Conservation (phyloP, 106 monocot species). For the Allium sativum region DNA sequence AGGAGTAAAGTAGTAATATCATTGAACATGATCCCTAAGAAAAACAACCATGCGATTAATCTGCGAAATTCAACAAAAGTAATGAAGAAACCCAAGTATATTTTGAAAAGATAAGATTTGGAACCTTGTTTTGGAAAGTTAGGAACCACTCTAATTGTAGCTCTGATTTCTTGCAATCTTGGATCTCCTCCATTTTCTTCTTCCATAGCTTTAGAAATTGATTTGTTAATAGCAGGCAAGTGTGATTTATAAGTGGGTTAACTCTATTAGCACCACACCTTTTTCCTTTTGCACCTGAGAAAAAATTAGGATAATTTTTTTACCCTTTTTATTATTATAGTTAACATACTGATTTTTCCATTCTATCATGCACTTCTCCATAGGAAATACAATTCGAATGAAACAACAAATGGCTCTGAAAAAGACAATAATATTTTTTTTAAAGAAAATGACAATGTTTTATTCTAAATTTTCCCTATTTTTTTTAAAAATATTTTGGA, state of each 20-base stretch:
- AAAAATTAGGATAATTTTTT: too few relatives aligned
- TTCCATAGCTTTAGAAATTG: constrained; percentile 5
- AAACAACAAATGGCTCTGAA: too few relatives aligned
- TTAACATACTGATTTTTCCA: too few relatives aligned
- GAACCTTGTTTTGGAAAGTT: constrained; percentile 91
- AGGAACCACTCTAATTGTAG: constrained; percentile 81
- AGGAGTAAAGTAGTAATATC: constrained; percentile 82
- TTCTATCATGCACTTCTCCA: too few relatives aligned
- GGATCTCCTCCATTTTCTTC: constrained; percentile 48
- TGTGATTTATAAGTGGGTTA: not conserved
- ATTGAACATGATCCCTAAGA: constrained; percentile 90
- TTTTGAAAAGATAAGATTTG: not conserved
- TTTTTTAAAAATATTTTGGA: too few relatives aligned
- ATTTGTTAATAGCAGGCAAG: not conserved
- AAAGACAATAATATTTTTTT: too few relatives aligned
- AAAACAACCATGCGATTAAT: not conserved
- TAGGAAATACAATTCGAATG: too few relatives aligned
- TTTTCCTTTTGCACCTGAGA: too few relatives aligned
- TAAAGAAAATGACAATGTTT: too few relatives aligned
- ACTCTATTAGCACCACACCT: too few relatives aligned
- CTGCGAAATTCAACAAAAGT: constrained; percentile 3
- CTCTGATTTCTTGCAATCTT: constrained; percentile 60
- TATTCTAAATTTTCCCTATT: too few relatives aligned
- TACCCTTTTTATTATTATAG: too few relatives aligned
- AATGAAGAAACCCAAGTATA: not conserved